phyloP scores from a whole-genome alignment of 441 rosid species.

The Mallotus japonicus region DNA sequence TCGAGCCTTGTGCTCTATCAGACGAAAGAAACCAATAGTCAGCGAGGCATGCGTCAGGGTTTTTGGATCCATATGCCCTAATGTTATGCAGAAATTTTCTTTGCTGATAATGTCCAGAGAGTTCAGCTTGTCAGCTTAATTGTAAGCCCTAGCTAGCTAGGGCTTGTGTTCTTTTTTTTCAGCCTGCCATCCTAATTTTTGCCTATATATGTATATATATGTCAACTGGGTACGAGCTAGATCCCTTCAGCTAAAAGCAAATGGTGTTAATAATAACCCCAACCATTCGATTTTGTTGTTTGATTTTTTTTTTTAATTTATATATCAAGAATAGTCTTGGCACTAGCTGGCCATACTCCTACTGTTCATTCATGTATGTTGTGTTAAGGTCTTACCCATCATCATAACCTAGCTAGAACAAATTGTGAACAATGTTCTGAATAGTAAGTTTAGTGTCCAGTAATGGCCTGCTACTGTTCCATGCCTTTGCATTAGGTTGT shows the following conservation, averaged over 20 bases:
- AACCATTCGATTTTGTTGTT: background rate
- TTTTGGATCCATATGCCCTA: constrained; percentile 12
- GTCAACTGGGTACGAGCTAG: background rate
- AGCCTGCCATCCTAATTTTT: constrained; percentile 12
- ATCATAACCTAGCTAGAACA: background rate
- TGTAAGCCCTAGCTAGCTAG: background rate
- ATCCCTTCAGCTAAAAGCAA: too few relatives aligned
- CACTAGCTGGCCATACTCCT: background rate
- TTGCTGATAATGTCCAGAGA: constrained; percentile 12
- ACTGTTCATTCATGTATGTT: constrained; percentile 1
- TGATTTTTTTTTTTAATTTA: background rate
- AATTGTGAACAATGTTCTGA: background rate
- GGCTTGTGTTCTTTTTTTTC: background rate
- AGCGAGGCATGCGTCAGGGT: constrained; percentile 13
- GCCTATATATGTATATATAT: background rate
- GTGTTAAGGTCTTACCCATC: background rate
- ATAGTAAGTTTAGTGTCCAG: background rate
- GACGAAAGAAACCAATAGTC: constrained; percentile 8
- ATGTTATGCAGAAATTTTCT: constrained; percentile 15
- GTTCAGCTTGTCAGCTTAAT: constrained; percentile 9
- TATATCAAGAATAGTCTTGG: too few relatives aligned
- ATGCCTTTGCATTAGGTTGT: background rate
- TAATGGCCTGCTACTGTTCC: background rate
- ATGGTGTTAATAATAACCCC: background rate
- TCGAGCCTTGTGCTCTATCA: constrained; percentile 29